A percentile compares a stretch with the other conserved stretches of the same genome.
Conservation (phyloP, 257 asterid genomes). For the Linderniella brevidens region DNA sequence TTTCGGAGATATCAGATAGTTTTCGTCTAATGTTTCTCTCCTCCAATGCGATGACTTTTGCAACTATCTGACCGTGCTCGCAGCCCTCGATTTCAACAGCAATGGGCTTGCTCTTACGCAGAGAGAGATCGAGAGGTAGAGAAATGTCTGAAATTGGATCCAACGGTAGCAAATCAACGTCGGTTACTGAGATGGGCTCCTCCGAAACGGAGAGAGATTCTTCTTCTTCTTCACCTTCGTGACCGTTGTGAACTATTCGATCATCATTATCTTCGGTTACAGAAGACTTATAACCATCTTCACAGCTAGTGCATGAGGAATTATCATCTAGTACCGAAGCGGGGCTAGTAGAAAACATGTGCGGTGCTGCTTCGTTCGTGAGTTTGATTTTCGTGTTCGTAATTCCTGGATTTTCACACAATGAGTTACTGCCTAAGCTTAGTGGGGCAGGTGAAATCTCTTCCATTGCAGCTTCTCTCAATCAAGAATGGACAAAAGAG, state of each 20-base stretch:
- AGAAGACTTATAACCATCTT: conserved; percentile 9
- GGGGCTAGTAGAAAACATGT: conserved; percentile 39
- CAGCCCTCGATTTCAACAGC: conserved; percentile 63
- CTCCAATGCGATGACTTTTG: conserved; percentile 55
- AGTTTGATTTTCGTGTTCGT: conserved; percentile 15
- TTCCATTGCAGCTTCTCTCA: conserved; percentile 33
- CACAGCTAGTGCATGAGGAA: conserved; percentile 21
- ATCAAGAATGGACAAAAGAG: background rate
- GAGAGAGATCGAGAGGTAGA: background rate
- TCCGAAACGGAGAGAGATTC: no score
- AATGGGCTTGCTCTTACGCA: conserved; percentile 37
- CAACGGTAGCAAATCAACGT: no score
- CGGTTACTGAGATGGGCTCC: no score
- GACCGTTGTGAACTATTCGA: no score
- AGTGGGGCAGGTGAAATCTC: conserved; percentile 57
- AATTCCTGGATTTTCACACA: conserved; percentile 23
- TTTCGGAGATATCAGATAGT: conserved; percentile 13
- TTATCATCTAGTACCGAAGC: conserved; percentile 18
- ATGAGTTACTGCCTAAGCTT: conserved; percentile 25
- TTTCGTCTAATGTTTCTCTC: conserved; percentile 30
- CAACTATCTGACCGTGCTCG: conserved; percentile 47
- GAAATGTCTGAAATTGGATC: no score
- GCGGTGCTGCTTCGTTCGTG: conserved; percentile 32
- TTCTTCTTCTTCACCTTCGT: no score
- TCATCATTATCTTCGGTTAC: no score